phyloP scores from a whole-genome alignment of 805 yeast species.

The Torulaspora quercuum region DNA sequence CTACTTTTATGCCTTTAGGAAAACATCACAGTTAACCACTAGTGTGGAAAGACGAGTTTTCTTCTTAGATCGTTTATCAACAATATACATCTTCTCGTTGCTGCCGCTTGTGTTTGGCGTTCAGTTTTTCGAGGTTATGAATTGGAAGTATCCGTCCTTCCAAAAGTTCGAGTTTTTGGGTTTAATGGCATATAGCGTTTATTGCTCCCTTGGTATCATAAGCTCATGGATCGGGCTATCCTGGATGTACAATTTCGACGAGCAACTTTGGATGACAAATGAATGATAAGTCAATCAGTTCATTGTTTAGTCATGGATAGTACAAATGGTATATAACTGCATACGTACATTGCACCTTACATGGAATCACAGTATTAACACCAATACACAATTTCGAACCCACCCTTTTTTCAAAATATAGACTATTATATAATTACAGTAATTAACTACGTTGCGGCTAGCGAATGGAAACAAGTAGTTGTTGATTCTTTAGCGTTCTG shows the following conservation, averaged over 20 bases:
- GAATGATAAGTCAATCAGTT: conserved; percentile 2
- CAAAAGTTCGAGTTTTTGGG: conserved; percentile 67
- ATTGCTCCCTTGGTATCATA: conserved; percentile 81
- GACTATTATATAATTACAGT: conserved; percentile 4
- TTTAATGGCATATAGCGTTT: conserved; percentile 78
- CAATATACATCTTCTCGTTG: conserved; percentile 63
- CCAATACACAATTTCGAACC: too few relatives aligned
- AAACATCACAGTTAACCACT: conserved; percentile 50
- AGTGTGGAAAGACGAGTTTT: conserved; percentile 49
- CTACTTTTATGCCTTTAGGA: conserved; percentile 66
- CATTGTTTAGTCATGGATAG: too few relatives aligned
- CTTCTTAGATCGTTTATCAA: conserved; percentile 65
- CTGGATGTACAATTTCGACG: conserved; percentile 86
- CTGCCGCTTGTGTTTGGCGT: conserved; percentile 55
- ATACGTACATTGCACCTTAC: too few relatives aligned
- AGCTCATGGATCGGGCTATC: conserved; percentile 84
- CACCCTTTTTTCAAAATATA: too few relatives aligned
- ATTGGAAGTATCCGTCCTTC: conserved; percentile 49
- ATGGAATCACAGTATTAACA: too few relatives aligned
- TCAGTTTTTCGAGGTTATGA: conserved; percentile 52
- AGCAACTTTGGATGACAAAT: conserved; percentile 52
- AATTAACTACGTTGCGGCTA: too few relatives aligned
- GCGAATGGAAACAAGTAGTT: too few relatives aligned
- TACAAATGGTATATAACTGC: too few relatives aligned
- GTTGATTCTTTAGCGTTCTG: conserved; percentile 15